Conservation (phyloP, 305 asterid species). For the Ilex paraguariensis region DNA sequence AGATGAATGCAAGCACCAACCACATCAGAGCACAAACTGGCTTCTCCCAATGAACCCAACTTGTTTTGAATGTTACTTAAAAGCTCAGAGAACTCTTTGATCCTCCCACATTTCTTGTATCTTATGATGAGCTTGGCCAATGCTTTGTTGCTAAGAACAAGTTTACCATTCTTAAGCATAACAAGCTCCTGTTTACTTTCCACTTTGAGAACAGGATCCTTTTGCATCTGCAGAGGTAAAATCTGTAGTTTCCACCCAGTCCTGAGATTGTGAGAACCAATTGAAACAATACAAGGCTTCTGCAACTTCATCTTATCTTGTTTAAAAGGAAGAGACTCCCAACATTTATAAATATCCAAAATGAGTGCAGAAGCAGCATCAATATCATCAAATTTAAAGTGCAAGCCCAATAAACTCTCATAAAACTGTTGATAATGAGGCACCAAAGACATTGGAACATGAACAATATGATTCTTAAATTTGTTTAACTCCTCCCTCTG, state of each 20-base stretch:
- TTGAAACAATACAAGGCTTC: constrained; percentile 38
- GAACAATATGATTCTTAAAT: constrained; percentile 45
- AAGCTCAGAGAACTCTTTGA: constrained; percentile 54
- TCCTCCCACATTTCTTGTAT: constrained; percentile 49
- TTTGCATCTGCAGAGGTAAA: constrained; percentile 41
- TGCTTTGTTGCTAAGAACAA: constrained; percentile 56
- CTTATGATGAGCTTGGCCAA: constrained; percentile 49
- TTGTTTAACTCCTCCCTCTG: constrained; percentile 69
- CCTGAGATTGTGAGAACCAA: constrained; percentile 62
- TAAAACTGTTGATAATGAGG: constrained; percentile 58
- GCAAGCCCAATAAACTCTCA: constrained; percentile 57
- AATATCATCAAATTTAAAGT: constrained; percentile 65
- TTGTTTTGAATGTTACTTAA: constrained; percentile 40
- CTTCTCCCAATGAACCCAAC: constrained; percentile 24
- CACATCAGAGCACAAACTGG: constrained; percentile 39
- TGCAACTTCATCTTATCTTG: constrained; percentile 24
- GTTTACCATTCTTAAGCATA: constrained; percentile 42
- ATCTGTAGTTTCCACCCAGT: constrained; percentile 55
- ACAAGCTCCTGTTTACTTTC: constrained; percentile 41
- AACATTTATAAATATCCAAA: constrained; percentile 30
- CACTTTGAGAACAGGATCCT: constrained; percentile 42
- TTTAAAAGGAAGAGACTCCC: constrained; percentile 13
- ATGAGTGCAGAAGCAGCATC: constrained; percentile 68
- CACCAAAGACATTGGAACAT: constrained; percentile 31
- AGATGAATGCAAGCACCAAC: constrained; percentile 54